Evolutionary conservation across 108 stramenopile species (phyloP), one percentile per base, ranked within the genome.

Genomic region (Schizochytrium sp.): DNA sequence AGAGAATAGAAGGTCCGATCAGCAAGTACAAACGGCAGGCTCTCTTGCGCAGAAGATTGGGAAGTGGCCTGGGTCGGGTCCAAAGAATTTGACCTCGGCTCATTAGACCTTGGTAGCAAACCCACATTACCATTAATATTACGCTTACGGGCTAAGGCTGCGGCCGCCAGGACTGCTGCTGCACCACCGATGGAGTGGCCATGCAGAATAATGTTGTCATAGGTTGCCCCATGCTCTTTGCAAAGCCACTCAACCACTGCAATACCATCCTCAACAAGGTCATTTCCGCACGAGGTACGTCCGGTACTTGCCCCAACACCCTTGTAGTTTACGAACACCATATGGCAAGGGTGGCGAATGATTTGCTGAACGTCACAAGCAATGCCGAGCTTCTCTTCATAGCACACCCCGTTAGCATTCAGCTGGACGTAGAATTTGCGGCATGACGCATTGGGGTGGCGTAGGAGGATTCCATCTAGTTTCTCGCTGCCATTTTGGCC

Each of bases 221-320:
- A 28, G 8, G 47, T 38, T 5, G 53, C 76, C 17, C 76, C 76
- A n/a, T 55, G 1, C 10, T 17, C 10, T 8, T 83, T n/a, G 12
- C 47, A 38, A 46, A 83, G 76, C 76, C 76, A 83, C 76, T 83
- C 53, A 53, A 83, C n/a, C 10, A 55, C 76, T n/a, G 76, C 76
- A 42, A 47, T 15, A 13, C 50, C 76, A 2, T 83, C 76, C 2
- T 83, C 15, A 50, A 83, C 76, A 10, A 83, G 53, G 53, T 83
- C 76, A 40, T 7, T n/a, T 47, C 76, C 76, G 76, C 76, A 55
- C 50, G 3, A 2, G 1, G 53, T 55, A 2, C 76, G 47, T 2
- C 76, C 76, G 10, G 7, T n/a, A 53, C 76, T 83, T 13, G 10
- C 50, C n/a, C 76, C 76, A 5, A 83, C 76, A 28, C 76, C 76